A percentile compares a stretch with the other conserved stretches of the same genome.
phyloP scores from a whole-genome alignment of 1,284 basidiomycete species.

The Meira miltonrushii region DNA sequence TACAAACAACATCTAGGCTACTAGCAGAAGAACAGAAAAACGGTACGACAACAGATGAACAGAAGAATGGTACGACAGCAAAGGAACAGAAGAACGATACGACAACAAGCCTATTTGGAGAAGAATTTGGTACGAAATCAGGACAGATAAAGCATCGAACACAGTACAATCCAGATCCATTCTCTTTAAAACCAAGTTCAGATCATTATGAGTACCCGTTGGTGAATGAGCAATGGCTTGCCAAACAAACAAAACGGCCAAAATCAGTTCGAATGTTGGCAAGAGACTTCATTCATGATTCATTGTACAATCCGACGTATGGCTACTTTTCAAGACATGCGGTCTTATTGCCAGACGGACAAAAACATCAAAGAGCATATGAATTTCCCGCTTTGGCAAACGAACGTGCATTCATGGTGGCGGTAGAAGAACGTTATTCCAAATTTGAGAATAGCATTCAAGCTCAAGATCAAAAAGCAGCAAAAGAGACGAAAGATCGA shows the following conservation, averaged over 20 bases:
- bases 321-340: constrained; percentile 71
- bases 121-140: background rate
- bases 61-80: background rate
- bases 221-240: constrained; percentile 31
- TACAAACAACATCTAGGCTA: background rate
- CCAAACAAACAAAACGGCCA: constrained; percentile 55
- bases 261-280: constrained; percentile 84
- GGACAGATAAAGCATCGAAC: constrained; percentile 27
- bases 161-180: constrained; percentile 51
- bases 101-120: background rate
- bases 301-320: constrained; percentile 92
- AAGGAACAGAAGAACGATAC: background rate
- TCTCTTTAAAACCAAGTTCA: constrained; percentile 31
- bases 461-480: constrained; percentile 1
- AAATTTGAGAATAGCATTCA: constrained; percentile 36
- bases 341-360: constrained; percentile 36
- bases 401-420: constrained; percentile 71
- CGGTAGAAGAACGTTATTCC: constrained; percentile 63
- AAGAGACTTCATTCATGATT: constrained; percentile 94
- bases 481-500: background rate
- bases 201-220: constrained; percentile 40
- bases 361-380: constrained; percentile 55
- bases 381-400: constrained; percentile 69
- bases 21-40: background rate
- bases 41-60: background rate